A percentile compares a stretch with the other conserved stretches of the same genome.
Evolutionary conservation across 345 rosid genomes (phyloP).

Genomic region (Syzygium grande): DNA sequence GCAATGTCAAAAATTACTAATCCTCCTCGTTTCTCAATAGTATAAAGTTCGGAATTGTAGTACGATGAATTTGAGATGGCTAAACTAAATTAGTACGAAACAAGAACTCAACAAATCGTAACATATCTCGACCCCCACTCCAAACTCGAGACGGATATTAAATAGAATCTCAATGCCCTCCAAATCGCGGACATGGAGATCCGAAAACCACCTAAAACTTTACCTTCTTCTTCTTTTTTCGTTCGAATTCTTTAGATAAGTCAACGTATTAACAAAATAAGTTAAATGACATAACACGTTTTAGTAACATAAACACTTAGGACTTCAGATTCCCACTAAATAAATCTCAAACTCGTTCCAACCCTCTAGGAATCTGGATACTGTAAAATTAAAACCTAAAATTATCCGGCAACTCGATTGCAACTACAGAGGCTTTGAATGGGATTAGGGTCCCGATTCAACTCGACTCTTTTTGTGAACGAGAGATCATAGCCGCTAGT

Average conservation of each 20-base stretch:
- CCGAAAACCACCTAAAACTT: neutral
- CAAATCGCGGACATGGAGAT: neutral
- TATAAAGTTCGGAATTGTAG: neutral
- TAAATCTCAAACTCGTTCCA: neutral
- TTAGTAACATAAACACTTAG: neutral
- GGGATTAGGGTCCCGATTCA: neutral
- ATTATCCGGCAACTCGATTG: neutral
- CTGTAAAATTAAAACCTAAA: neutral
- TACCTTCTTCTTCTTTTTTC: too few relatives aligned
- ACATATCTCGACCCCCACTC: neutral
- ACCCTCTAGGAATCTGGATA: neutral
- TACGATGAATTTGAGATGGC: neutral
- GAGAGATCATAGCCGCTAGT: neutral
- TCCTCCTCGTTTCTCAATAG: neutral
- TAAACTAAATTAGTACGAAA: neutral
- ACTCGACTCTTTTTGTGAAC: neutral
- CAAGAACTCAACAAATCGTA: neutral
- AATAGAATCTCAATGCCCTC: neutral
- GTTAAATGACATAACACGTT: neutral
- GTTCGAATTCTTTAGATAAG: too few relatives aligned
- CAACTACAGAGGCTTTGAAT: neutral
- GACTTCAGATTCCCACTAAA: neutral
- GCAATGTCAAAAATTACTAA: accelerated
- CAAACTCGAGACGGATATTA: neutral
- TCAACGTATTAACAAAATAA: neutral